These are phyloP conservation scores for Juncus effusus DNA, from an alignment of 176 grass and related monocot genomes.

Conservation along the genomic window DNA sequence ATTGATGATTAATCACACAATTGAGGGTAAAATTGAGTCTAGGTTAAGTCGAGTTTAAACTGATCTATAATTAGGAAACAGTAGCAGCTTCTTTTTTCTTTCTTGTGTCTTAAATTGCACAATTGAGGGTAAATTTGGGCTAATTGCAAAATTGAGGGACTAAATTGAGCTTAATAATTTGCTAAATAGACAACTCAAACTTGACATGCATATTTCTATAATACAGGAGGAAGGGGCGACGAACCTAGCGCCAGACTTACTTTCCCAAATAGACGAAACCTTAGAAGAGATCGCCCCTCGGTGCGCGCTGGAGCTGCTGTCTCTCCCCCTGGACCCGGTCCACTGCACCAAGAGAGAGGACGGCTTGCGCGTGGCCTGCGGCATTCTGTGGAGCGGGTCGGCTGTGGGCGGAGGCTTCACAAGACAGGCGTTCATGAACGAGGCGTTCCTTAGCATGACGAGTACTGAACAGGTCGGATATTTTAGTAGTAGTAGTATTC, in stretches of 20 bases:
- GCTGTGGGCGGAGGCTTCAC: slow-evolving; percentile 91
- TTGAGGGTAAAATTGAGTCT: too few species aligned
- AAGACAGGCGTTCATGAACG: slow-evolving; percentile 80
- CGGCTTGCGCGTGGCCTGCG: slow-evolving; percentile 64
- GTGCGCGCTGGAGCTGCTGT: slow-evolving; percentile 85
- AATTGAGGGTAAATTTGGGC: too few species aligned
- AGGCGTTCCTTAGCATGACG: slow-evolving; percentile 81
- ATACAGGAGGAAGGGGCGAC: slow-evolving; percentile 86
- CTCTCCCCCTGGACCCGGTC: slow-evolving; percentile 57
- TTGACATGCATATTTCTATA: background rate
- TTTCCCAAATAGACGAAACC: slow-evolving; percentile 87
- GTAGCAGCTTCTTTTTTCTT: too few species aligned
- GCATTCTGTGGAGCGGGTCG: slow-evolving; percentile 83
- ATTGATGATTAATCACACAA: too few species aligned
- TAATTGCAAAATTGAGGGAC: too few species aligned
- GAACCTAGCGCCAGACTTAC: slow-evolving; percentile 75
- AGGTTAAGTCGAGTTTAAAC: too few species aligned
- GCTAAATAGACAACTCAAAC: background rate
- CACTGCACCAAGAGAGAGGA: slow-evolving; percentile 65
- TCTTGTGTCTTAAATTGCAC: too few species aligned
- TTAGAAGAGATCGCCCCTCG: slow-evolving; percentile 87
- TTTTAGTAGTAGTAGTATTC: too few species aligned
- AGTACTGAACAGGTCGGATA: slow-evolving; percentile 63
- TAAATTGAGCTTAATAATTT: background rate
- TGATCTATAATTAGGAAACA: too few species aligned